Evolutionary conservation across 345 rosid species (phyloP).

Genomic region (Brassica cretica): DNA sequence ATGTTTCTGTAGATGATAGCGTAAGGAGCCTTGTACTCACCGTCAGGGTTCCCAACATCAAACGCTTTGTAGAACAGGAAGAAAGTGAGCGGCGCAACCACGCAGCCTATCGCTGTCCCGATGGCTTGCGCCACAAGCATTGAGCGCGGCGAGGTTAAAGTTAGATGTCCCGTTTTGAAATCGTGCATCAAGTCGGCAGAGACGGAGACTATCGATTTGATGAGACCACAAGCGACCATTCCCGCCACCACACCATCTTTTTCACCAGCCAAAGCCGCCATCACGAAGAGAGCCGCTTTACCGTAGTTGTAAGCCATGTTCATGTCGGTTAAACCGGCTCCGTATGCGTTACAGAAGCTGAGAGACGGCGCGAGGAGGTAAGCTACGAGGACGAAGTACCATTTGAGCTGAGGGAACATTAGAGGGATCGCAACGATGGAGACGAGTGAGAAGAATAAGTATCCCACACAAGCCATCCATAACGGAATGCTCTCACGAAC

Average conservation of each 20-base stretch:
- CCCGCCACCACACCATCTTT: constrained; percentile 79
- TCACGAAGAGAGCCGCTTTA: constrained; percentile 80
- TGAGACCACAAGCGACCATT: constrained; percentile 85
- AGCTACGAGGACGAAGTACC: constrained; percentile 86
- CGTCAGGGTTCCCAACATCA: constrained; percentile 83
- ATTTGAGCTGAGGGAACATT: constrained; percentile 87
- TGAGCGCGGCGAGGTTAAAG: constrained; percentile 81
- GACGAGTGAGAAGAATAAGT: constrained; percentile 59
- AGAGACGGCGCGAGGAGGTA: constrained; percentile 86
- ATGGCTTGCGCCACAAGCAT: constrained; percentile 88
- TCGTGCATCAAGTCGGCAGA: constrained; percentile 97
- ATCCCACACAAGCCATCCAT: constrained; percentile 78
- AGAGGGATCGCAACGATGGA: constrained; percentile 71
- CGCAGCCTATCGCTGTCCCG: constrained; percentile 83
- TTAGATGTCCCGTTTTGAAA: constrained; percentile 89
- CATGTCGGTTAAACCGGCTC: constrained; percentile 96
- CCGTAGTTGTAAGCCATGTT: constrained; percentile 97
- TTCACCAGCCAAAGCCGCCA: constrained; percentile 72
- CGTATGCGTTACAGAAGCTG: constrained; percentile 95
- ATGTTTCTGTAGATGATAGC: constrained; percentile 83
- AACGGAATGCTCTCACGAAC: constrained; percentile 72
- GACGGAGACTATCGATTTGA: constrained; percentile 79
- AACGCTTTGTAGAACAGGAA: constrained; percentile 88
- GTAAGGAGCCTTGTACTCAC: constrained; percentile 96
- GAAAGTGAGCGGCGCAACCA: constrained; percentile 85